Evolutionary conservation across 805 yeast genomes (phyloP).

Genomic region (Cyberlindnera meyerae): DNA sequence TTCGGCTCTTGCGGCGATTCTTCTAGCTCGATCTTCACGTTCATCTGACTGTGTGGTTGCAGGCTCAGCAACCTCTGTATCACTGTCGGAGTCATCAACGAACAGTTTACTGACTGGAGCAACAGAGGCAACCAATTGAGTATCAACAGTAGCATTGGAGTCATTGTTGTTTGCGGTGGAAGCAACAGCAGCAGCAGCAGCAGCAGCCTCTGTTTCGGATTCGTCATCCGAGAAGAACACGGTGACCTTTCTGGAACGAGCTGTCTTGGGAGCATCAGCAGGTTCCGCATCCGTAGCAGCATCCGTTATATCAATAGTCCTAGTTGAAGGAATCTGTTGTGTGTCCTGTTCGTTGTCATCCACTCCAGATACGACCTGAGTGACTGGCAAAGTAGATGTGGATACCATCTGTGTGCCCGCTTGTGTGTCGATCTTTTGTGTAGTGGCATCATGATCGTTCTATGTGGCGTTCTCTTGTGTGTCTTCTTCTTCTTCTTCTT

Average conservation of each 20-base stretch:
- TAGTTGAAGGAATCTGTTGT: slow-evolving; percentile 1
- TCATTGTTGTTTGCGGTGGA: no score
- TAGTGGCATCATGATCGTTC: background rate
- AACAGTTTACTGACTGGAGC: slow-evolving; percentile 8
- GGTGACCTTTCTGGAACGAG: background rate
- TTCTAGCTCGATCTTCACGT: slow-evolving; percentile 8
- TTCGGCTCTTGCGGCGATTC: slow-evolving; percentile 18
- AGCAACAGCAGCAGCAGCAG: background rate
- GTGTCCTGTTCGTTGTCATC: background rate
- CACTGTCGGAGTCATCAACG: slow-evolving; percentile 18
- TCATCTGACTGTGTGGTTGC: slow-evolving; percentile 4
- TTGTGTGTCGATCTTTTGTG: slow-evolving; percentile 1
- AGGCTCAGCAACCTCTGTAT: slow-evolving; percentile 5
- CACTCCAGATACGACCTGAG: background rate
- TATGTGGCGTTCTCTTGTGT: no score
- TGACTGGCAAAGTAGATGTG: background rate
- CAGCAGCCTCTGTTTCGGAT: slow-evolving; percentile 1
- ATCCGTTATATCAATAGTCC: slow-evolving; percentile 1
- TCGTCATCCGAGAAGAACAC: slow-evolving; percentile 4
- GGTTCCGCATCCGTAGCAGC: slow-evolving; percentile 1
- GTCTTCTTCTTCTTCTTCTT: slow-evolving; percentile 4
- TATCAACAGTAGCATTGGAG: no score
- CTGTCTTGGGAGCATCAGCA: background rate
- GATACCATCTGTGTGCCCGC: background rate
- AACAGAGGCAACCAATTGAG: no score